Conservation (phyloP, 2,329 filamentous ascomycete species). For the Onygena corvina region DNA sequence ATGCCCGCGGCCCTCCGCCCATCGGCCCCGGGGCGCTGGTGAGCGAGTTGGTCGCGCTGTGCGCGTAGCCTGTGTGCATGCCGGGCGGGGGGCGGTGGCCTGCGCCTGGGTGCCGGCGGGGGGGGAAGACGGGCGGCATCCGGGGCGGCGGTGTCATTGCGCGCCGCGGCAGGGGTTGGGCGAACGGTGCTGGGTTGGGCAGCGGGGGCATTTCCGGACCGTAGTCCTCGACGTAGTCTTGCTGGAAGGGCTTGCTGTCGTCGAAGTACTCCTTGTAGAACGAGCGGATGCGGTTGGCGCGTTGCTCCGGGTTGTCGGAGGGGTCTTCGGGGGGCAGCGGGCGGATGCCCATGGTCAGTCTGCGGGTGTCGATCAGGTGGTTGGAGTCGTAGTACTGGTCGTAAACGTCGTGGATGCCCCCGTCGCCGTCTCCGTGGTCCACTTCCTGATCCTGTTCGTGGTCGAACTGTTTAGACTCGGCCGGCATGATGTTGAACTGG, state of each 20-base stretch:
- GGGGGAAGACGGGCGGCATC: slow-evolving; percentile 47
- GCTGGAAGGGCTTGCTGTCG: slow-evolving; percentile 50
- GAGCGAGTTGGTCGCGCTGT: slow-evolving; percentile 13
- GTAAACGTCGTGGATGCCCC: slow-evolving; percentile 16
- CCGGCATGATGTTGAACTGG: slow-evolving; percentile 22
- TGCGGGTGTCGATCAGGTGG: slow-evolving; percentile 32
- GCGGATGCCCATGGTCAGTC: slow-evolving; percentile 54
- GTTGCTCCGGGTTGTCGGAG: slow-evolving; percentile 80
- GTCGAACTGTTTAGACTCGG: slow-evolving; percentile 9
- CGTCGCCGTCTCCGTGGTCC: slow-evolving; percentile 5
- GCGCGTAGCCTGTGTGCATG: slow-evolving; percentile 18
- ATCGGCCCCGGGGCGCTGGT: slow-evolving; percentile 20
- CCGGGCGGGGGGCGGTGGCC: slow-evolving; percentile 13
- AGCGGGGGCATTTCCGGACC: slow-evolving; percentile 43
- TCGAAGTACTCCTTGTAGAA: slow-evolving; percentile 99
- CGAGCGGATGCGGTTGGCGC: slow-evolving; percentile 90
- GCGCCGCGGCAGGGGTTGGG: slow-evolving; percentile 71
- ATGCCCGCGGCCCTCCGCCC: slow-evolving; percentile 44
- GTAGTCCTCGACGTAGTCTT: slow-evolving; percentile 63
- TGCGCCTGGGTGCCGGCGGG: slow-evolving; percentile 23
- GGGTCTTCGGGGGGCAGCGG: slow-evolving; percentile 80
- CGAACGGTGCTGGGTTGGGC: slow-evolving; percentile 48
- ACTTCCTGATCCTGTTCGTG: not conserved
- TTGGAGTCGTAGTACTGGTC: slow-evolving; percentile 18
- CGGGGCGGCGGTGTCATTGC: slow-evolving; percentile 91